Percentiles rank a stretch among this genome's conserved stretches.
These are phyloP conservation scores for Phytophthora nicotianae DNA, from an alignment of 352 stramenopile species.

Conservation along the genomic window DNA sequence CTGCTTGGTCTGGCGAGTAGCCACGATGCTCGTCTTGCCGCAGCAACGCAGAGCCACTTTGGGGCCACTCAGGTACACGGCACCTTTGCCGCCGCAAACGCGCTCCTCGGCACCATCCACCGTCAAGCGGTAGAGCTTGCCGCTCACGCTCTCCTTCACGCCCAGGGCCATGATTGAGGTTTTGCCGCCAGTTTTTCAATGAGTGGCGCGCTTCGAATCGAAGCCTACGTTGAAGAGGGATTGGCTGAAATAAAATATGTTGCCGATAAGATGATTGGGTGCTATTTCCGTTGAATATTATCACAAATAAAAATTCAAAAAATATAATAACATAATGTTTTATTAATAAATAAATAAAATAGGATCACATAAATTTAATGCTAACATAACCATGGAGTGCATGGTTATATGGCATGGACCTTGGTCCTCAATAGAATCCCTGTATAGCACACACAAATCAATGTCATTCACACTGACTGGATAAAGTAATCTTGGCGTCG, in stretches of 20 bases:
- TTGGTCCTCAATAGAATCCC: no score
- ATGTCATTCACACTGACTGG: no score
- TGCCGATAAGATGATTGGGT: slow-evolving; percentile 2
- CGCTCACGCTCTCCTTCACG: slow-evolving; percentile 81
- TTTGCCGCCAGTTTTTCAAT: slow-evolving; percentile 19
- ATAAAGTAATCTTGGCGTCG: no score
- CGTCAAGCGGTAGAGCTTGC: slow-evolving; percentile 48
- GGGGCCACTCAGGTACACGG: slow-evolving; percentile 67
- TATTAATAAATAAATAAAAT: no score
- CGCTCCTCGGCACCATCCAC: slow-evolving; percentile 56
- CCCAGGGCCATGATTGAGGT: slow-evolving; percentile 43
- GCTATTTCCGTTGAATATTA: no score
- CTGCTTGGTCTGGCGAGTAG: slow-evolving; percentile 74
- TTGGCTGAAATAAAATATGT: background rate
- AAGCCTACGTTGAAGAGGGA: background rate
- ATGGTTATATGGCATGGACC: no score
- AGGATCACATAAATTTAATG: no score
- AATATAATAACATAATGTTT: no score
- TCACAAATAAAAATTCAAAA: no score
- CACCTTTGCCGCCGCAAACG: slow-evolving; percentile 72
- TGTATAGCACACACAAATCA: no score
- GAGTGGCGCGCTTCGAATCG: slow-evolving; percentile 2
- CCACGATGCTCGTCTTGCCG: slow-evolving; percentile 77
- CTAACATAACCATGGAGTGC: no score
- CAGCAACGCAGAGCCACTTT: slow-evolving; percentile 80